phyloP scores from a whole-genome alignment of 257 asterid genomes.

The Przewalskia tangutica region DNA sequence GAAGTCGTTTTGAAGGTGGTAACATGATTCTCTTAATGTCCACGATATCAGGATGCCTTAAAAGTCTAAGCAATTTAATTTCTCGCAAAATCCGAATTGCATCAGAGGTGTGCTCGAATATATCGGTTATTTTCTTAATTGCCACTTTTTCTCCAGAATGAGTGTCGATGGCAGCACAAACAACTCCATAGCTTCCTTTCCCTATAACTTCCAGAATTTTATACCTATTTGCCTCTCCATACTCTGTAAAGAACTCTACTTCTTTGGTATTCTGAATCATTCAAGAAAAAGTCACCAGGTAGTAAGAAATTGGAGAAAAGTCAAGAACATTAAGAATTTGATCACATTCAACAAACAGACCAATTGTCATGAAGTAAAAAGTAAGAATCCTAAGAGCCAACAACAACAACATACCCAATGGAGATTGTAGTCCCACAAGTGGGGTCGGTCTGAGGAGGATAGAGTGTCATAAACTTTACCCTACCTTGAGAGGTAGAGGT shows the following conservation, averaged over 20 bases:
- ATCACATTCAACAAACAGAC: background rate
- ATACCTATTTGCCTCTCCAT: slow-evolving; percentile 81
- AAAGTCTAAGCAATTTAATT: slow-evolving; percentile 73
- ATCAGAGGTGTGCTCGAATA: slow-evolving; percentile 79
- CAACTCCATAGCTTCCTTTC: slow-evolving; percentile 95
- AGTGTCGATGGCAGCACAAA: slow-evolving; percentile 81
- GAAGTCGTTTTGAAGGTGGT: slow-evolving; percentile 82
- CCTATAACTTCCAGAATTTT: slow-evolving; percentile 80
- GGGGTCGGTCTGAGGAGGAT: too few relatives aligned
- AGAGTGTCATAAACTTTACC: too few relatives aligned
- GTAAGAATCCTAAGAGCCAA: background rate
- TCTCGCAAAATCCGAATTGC: slow-evolving; percentile 83
- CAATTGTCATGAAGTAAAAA: background rate
- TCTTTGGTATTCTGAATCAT: slow-evolving; percentile 51
- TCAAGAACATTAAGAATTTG: background rate
- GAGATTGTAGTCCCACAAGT: too few relatives aligned
- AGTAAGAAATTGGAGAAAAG: background rate
- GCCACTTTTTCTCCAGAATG: slow-evolving; percentile 90
- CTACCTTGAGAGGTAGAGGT: too few relatives aligned
- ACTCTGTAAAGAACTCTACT: slow-evolving; percentile 64
- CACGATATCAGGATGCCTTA: slow-evolving; percentile 88
- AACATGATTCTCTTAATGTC: slow-evolving; percentile 84
- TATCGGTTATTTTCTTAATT: slow-evolving; percentile 76
- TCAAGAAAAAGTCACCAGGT: background rate
- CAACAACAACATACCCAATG: too few relatives aligned